phyloP scores from a whole-genome alignment of 768 basidiomycete genomes.

The Macrolepiota fuliginosa region DNA sequence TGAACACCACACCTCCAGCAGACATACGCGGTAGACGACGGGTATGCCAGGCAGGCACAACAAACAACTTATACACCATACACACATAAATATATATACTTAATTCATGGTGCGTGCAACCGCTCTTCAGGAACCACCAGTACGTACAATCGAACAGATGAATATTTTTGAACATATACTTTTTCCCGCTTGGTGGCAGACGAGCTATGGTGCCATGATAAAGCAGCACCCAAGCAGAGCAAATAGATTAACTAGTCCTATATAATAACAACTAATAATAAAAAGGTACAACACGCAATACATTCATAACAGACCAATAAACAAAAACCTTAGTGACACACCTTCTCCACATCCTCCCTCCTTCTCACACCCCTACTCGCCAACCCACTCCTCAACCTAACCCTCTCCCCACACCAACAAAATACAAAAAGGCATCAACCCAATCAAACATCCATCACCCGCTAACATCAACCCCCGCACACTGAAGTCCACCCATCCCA shows the following conservation, averaged over 20 bases:
- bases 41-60: background rate
- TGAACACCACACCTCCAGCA: background rate
- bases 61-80: background rate
- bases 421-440: constrained; percentile 41
- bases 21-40: too few relatives aligned
- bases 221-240: too few relatives aligned
- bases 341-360: background rate
- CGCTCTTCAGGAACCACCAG: too few relatives aligned
- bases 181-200: too few relatives aligned
- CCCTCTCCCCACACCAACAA: constrained; percentile 36
- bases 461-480: constrained; percentile 33
- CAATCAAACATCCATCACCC: constrained; percentile 28
- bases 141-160: too few relatives aligned
- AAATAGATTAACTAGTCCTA: too few relatives aligned
- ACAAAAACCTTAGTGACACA: background rate
- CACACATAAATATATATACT: background rate
- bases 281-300: too few relatives aligned
- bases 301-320: too few relatives aligned
- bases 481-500: constrained; percentile 39
- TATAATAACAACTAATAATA: too few relatives aligned
- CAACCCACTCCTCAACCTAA: constrained; percentile 27
- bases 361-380: constrained; percentile 15
- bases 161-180: too few relatives aligned
- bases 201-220: too few relatives aligned
- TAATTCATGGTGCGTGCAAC: too few relatives aligned